These are phyloP conservation scores for Amylostereum areolatum DNA, from an alignment of 1,284 basidiomycete genomes.

Conservation along the genomic window DNA sequence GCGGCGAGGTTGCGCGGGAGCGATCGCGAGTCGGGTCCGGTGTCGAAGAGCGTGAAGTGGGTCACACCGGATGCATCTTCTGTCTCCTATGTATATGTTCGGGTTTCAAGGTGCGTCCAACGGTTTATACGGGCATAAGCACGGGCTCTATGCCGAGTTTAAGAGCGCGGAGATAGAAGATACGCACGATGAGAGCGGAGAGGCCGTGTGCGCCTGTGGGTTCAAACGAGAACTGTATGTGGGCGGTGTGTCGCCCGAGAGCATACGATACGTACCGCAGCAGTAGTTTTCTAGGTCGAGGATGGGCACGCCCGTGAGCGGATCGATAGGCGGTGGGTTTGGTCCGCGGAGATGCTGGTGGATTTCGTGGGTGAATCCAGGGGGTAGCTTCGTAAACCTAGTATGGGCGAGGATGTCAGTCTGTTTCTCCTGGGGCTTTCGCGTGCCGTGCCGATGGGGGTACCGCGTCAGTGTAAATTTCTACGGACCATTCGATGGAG, in stretches of 20 bases:
- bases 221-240: neutral
- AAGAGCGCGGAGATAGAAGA: neutral
- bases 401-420: conserved; percentile 3
- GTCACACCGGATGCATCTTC: conserved; percentile 35
- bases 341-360: conserved; percentile 52
- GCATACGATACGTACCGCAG: conserved; percentile 45
- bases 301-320: conserved; percentile 55
- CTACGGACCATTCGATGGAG: conserved; percentile 63
- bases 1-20: conserved; percentile 65
- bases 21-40: conserved; percentile 69
- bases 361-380: conserved; percentile 72
- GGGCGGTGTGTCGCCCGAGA: too few species aligned
- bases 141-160: neutral
- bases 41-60: conserved; percentile 69
- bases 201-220: conserved; percentile 76
- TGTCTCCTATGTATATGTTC: conserved; percentile 40
- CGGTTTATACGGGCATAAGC: neutral
- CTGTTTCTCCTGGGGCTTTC: too few species aligned
- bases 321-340: conserved; percentile 43
- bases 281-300: conserved; percentile 73
- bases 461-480: neutral
- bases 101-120: too few species aligned
- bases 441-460: too few species aligned
- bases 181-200: conserved; percentile 64
- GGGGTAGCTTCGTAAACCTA: conserved; percentile 74